Base-by-base conservation (phyloP, 2,329 filamentous ascomycete species). In the Colletotrichum melonis region DNA sequence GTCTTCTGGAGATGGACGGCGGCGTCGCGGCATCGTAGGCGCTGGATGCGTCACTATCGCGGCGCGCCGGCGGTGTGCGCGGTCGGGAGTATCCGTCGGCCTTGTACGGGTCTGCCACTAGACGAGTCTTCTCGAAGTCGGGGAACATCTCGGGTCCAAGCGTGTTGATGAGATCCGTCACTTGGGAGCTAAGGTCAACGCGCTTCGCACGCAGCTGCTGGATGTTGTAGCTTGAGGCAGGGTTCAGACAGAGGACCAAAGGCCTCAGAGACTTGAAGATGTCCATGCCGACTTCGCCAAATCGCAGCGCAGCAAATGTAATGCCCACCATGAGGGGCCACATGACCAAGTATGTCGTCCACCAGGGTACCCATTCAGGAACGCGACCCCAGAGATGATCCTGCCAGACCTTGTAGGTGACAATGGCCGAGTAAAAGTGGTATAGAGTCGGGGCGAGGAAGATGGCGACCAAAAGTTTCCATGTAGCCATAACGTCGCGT, bases 281-380 rank as follows among this genome's bases (percentile, higher is more conserved):
- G 80, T 99, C 97, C 95, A 99, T 98, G 65, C 96, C 97, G n/a
- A 97, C 93, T 84, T 99, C 97, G 59, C 97, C 97, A 76, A 98
- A 97, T 12, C 97, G 93, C 65, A 99, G 91, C 7, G 97, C 95
- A 5, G 95, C 95, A 82, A 97, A 98, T 0, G 95, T 98, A 78
- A 98, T 93, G 28, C 92, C 89, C 6, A 95, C 93, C 86, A 98
- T 98, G 76, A 97, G 85, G 60, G 94, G 87, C 85, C 94, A 92
- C 63, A 95, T 93, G 52, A 91, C 89, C 11, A 94, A 81, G 75
- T 95, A 91, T 12, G 97, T 89, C 26, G 91, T 81, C 91, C 93
- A 97, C 70, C 95, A 88, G 1, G 95, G 94, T 38, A 98, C 89
- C 87, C 92, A 95, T 3, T 90, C 85, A 1, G 95, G 95, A 6